These are phyloP conservation scores for Fusarium buxicola DNA, from an alignment of 2,329 filamentous ascomycete species.

Conservation along the genomic window DNA sequence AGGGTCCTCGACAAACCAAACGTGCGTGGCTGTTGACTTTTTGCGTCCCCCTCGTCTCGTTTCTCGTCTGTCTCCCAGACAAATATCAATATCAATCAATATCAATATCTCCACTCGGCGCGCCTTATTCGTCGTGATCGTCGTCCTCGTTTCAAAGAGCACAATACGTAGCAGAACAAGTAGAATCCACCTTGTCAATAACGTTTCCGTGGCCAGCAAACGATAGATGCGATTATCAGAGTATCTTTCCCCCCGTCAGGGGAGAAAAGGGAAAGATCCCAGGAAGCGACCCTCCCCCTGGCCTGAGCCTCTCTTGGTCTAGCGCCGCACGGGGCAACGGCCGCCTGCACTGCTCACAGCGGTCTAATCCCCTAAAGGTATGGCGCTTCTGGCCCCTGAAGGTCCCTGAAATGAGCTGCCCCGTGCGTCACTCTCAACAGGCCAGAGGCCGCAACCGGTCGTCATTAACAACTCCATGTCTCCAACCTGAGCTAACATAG, in stretches of 20 bases:
- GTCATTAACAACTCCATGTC: too few species aligned
- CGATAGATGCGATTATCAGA: conserved; percentile 6
- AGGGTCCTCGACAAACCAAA: conserved; percentile 1
- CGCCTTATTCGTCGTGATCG: conserved; percentile 15
- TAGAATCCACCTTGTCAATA: background rate
- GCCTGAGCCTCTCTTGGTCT: conserved; percentile 34
- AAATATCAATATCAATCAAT: too few species aligned
- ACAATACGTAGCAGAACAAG: background rate
- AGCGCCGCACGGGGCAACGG: conserved; percentile 40
- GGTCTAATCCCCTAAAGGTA: conserved; percentile 15
- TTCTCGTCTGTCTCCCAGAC: too few species aligned
- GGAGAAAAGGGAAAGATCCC: conserved; percentile 35
- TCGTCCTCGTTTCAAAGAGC: conserved; percentile 6
- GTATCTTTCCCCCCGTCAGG: conserved; percentile 42
- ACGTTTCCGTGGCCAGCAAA: conserved; percentile 7
- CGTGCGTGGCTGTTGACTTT: conserved; percentile 17
- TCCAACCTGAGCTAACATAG: too few species aligned
- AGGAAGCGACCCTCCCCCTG: conserved; percentile 30
- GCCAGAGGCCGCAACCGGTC: too few species aligned
- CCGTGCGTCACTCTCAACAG: too few species aligned
- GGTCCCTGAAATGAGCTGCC: conserved; percentile 41
- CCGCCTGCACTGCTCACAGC: conserved; percentile 26
- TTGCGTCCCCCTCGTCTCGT: too few species aligned
- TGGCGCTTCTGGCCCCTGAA: conserved; percentile 17
- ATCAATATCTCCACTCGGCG: too few species aligned